Evolutionary conservation across 768 basidiomycete species (phyloP).

Genomic region (Gautieria morchelliformis): DNA sequence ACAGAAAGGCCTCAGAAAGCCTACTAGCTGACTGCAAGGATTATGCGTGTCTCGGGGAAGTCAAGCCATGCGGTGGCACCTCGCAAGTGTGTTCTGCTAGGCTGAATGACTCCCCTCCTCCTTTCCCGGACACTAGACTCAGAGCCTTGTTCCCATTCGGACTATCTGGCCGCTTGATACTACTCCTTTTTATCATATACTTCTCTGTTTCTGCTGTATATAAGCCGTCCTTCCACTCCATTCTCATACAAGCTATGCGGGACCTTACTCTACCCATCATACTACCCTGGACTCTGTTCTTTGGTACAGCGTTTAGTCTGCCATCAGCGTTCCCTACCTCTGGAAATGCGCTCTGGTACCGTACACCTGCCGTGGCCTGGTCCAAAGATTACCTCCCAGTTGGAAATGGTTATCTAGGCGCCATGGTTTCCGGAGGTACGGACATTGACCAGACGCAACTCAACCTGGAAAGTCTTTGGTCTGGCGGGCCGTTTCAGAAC

Average conservation of each 20-base stretch:
- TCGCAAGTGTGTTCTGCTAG: too few relatives aligned
- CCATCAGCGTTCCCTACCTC: slow-evolving; percentile 50
- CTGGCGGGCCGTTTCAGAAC: slow-evolving; percentile 62
- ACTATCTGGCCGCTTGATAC: neutral
- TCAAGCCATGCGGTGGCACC: too few relatives aligned
- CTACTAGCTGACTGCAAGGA: too few relatives aligned
- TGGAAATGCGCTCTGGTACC: slow-evolving; percentile 73
- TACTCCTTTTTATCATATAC: neutral
- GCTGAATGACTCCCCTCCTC: too few relatives aligned
- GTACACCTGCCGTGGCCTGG: slow-evolving; percentile 45
- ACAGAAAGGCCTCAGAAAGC: too few relatives aligned
- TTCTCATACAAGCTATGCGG: neutral
- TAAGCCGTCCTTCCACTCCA: neutral
- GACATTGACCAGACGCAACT: slow-evolving; percentile 50
- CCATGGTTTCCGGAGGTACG: slow-evolving; percentile 57
- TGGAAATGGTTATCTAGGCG: slow-evolving; percentile 64
- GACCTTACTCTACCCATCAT: neutral
- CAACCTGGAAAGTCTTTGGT: slow-evolving; percentile 71
- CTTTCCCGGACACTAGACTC: neutral
- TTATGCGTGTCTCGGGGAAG: too few relatives aligned
- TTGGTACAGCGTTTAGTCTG: neutral
- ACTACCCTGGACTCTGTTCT: neutral
- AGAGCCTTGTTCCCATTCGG: neutral
- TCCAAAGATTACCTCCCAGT: slow-evolving; percentile 52
- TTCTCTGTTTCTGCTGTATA: neutral